phyloP scores from a whole-genome alignment of 192 early-diverging fungal species.

The Lobosporangium transversale region DNA sequence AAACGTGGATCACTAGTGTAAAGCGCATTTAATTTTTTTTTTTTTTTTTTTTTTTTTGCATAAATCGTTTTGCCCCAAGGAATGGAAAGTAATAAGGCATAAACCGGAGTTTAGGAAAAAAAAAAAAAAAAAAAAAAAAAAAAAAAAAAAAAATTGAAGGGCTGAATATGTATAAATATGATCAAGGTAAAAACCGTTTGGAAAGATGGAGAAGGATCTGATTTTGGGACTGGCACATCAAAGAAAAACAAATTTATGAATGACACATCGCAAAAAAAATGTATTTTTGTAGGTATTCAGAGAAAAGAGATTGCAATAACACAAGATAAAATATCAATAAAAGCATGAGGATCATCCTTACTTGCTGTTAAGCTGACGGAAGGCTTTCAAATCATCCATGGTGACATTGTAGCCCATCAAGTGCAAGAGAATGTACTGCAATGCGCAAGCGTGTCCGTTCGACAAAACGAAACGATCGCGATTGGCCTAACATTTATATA shows the following conservation, averaged over 20 bases:
- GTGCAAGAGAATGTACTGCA: slow-evolving; percentile 93
- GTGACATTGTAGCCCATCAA: slow-evolving; percentile 90
- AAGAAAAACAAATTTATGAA: slow-evolving; percentile 5
- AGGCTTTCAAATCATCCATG: slow-evolving; percentile 92
- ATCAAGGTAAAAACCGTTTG: too few relatives aligned
- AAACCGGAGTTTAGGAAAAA: slow-evolving; percentile 22
- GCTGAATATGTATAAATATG: too few relatives aligned
- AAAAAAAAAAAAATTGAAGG: too few relatives aligned
- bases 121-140: slow-evolving; percentile 9
- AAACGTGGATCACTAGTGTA: too few relatives aligned
- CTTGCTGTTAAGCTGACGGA: slow-evolving; percentile 86
- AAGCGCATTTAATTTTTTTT: too few relatives aligned
- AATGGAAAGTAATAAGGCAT: background rate
- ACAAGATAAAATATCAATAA: background rate
- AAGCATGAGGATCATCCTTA: slow-evolving; percentile 51
- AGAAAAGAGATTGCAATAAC: background rate
- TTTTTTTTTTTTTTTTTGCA: too few relatives aligned
- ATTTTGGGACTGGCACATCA: slow-evolving; percentile 15
- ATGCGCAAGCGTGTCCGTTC: slow-evolving; percentile 95
- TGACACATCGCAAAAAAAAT: slow-evolving; percentile 22
- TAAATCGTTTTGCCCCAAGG: background rate
- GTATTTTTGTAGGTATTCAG: too few relatives aligned
- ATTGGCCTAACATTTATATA: slow-evolving; percentile 68
- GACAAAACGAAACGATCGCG: slow-evolving; percentile 98
- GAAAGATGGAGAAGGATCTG: slow-evolving; percentile 8